Evolutionary conservation across 495 filamentous ascomycete genomes (phyloP), one percentile per base, ranked within the genome.

Genomic region (Cairneyella variabilis): DNA sequence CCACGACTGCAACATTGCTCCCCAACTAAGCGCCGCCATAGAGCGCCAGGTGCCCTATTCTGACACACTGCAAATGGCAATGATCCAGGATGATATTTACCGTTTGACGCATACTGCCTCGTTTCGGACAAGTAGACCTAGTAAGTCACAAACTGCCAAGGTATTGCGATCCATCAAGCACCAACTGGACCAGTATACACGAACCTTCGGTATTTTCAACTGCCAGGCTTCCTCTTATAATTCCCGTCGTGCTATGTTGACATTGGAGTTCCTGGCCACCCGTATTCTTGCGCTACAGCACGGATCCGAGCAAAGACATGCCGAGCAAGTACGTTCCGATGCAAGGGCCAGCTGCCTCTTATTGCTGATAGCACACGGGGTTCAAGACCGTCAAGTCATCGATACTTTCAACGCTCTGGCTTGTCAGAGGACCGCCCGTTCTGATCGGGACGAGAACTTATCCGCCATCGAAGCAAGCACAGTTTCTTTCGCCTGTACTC

Each of bases 261-360:
- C n/a, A 12, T 43, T 43, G 18, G 40, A 43, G 20, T 43, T 43
- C 18, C 18, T 43, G 16, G 23, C 16, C 40, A 43, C 40, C 16
- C 40, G 40, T 18, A 43, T 43, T 43, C 40, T 43, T 43, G 40
- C 20, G n/a, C n/a, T 43, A 23, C n/a, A 43, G n/a, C 40, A 43
- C 2, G 40, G 40, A 22, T 43, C 40, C n/a, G 40, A 43, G 16
- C 16, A 20, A 43, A 18, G 40, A 23, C 40, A 43, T 43, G n/a
- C 12, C 40, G 16, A 43, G 40, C 16, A 43, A 23, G 40, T 43
- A 18, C n/a, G 40, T 3, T 43, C 40, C 5, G 40, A 43, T 23
- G 40, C 40, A 43, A 43, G 40, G 40, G 40, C 20, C 18, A 43
- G 40, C 40, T 43, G 16, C 20, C 20, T 43, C 16, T 43, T 43